Evolutionary conservation across 768 basidiomycete species (phyloP).

Genomic region (Macrolepiota albuminosa): DNA sequence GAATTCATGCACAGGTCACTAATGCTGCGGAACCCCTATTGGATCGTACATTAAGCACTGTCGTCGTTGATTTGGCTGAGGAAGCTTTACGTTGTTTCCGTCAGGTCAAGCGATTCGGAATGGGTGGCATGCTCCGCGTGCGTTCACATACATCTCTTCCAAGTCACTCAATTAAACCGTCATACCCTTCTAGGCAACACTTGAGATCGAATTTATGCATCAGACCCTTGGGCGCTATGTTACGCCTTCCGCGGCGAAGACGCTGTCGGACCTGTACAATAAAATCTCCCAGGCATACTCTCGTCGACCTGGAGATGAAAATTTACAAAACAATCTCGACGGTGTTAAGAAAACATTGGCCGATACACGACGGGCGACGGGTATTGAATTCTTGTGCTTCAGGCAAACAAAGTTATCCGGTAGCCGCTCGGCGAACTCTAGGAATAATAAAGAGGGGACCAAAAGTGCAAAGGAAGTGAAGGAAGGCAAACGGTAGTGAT

Average conservation of each 20-base stretch:
- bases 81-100: slow-evolving; percentile 85
- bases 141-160: slow-evolving; percentile 22
- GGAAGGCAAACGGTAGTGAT: slow-evolving; percentile 3
- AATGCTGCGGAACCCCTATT: slow-evolving; percentile 75
- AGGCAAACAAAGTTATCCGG: slow-evolving; percentile 54
- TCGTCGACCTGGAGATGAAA: slow-evolving; percentile 79
- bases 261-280: slow-evolving; percentile 88
- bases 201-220: slow-evolving; percentile 99
- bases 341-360: slow-evolving; percentile 87
- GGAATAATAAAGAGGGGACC: slow-evolving; percentile 16
- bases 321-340: slow-evolving; percentile 83
- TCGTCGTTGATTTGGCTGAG: slow-evolving; percentile 79
- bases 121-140: slow-evolving; percentile 98
- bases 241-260: slow-evolving; percentile 72
- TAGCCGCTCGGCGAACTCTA: slow-evolving; percentile 18
- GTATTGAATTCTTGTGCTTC: slow-evolving; percentile 95
- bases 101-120: slow-evolving; percentile 88
- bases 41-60: slow-evolving; percentile 72
- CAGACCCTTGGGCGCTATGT: slow-evolving; percentile 91
- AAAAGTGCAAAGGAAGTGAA: slow-evolving; percentile 18
- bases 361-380: slow-evolving; percentile 86
- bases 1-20: slow-evolving; percentile 88
- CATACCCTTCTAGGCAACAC: slow-evolving; percentile 66
- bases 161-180: background rate
- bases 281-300: slow-evolving; percentile 93